These are phyloP conservation scores for Neofusicoccum sp. DNA, from an alignment of 2,329 filamentous ascomycete species.

Conservation along the genomic window DNA sequence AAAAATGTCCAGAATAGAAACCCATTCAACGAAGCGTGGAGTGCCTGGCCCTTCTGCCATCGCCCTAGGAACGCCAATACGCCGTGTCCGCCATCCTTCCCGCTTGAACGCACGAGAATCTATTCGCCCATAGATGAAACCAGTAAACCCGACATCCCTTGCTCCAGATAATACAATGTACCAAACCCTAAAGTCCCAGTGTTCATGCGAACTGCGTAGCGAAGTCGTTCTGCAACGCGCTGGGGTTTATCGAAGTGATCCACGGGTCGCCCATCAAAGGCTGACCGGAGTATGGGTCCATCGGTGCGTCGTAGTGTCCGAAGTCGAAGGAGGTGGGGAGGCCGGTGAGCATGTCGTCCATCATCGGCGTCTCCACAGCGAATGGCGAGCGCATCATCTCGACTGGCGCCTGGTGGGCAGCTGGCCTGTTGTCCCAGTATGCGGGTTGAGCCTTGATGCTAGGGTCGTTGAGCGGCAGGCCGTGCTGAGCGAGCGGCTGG, in stretches of 20 bases:
- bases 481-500: slow-evolving; percentile 5
- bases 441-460: slow-evolving; percentile 9
- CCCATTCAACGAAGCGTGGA: neutral
- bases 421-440: neutral
- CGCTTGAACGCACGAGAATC: slow-evolving; percentile 18
- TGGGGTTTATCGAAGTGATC: slow-evolving; percentile 15
- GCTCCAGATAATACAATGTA: slow-evolving; percentile 6
- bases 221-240: slow-evolving; percentile 14
- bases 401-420: neutral
- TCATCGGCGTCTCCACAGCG: neutral
- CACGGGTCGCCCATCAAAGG: slow-evolving; percentile 1
- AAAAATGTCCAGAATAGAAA: neutral
- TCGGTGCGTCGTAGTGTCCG: slow-evolving; percentile 9
- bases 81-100: neutral
- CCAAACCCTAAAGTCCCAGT: neutral
- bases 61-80: neutral
- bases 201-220: slow-evolving; percentile 12
- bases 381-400: slow-evolving; percentile 14
- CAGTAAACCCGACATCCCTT: neutral
- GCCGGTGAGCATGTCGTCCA: neutral
- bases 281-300: slow-evolving; percentile 12
- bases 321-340: neutral
- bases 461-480: slow-evolving; percentile 4
- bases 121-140: slow-evolving; percentile 1
- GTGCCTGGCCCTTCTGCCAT: neutral